phyloP scores from a whole-genome alignment of 2,329 filamentous ascomycete species.

The Fonsecaea erecta region DNA sequence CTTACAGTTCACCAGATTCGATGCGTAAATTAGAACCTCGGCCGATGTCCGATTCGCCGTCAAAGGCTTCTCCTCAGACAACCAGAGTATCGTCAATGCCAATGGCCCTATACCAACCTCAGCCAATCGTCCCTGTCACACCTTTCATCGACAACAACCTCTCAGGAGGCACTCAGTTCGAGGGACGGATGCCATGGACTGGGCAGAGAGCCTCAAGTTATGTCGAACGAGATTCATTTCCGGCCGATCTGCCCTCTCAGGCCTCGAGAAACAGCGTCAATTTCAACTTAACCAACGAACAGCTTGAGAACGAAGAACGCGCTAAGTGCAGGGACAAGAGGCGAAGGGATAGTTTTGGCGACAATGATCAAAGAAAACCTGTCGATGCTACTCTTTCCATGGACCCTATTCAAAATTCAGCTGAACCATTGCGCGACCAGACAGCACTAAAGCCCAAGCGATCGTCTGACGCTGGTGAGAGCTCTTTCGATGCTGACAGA shows the following conservation, averaged over 20 bases:
- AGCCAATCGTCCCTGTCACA: constrained; percentile 75
- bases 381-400: constrained; percentile 12
- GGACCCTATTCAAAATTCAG: background rate
- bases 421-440: background rate
- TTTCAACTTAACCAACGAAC: constrained; percentile 63
- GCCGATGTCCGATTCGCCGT: constrained; percentile 27
- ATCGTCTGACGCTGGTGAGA: constrained; percentile 8
- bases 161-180: background rate
- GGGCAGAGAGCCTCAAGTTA: background rate
- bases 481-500: constrained; percentile 21
- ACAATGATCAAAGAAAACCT: constrained; percentile 33
- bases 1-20: constrained; percentile 55
- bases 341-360: constrained; percentile 37
- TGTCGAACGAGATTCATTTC: constrained; percentile 26
- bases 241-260: constrained; percentile 29
- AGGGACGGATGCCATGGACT: background rate
- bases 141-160: constrained; percentile 37
- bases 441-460: background rate
- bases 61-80: constrained; percentile 4
- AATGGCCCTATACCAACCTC: constrained; percentile 80
- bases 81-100: constrained; percentile 41
- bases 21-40: constrained; percentile 58
- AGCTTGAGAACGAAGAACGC: constrained; percentile 53
- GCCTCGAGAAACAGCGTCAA: constrained; percentile 60
- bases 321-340: constrained; percentile 39